Evolutionary conservation across 164 flowering plant species (phyloP).

Genomic region (Stephania yunnanensis): DNA sequence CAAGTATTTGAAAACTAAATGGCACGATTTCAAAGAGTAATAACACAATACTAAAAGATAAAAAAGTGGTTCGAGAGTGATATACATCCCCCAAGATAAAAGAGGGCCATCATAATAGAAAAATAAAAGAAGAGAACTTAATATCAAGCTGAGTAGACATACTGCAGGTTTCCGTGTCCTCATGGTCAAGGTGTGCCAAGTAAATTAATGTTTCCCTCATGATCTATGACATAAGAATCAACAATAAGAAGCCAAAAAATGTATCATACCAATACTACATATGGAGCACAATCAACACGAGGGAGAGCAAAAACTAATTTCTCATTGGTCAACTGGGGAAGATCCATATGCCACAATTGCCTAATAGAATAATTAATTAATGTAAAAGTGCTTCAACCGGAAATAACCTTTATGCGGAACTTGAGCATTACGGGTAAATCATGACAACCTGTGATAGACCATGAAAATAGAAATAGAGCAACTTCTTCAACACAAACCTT

Average conservation of each 20-base stretch:
- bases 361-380: neutral
- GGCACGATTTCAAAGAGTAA: neutral
- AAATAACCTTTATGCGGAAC: neutral
- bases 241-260: neutral
- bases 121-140: neutral
- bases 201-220: conserved; percentile 96
- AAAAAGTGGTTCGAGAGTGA: too few species aligned
- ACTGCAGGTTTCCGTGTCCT: conserved; percentile 99
- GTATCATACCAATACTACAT: neutral
- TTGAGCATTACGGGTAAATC: neutral
- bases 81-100: too few species aligned
- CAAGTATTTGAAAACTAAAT: neutral
- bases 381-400: neutral
- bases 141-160: neutral
- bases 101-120: neutral
- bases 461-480: neutral
- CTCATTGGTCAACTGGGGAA: neutral
- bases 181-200: conserved; percentile 94
- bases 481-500: conserved; percentile 44
- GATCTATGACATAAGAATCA: conserved; percentile 44
- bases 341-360: neutral
- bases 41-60: neutral
- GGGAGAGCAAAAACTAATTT: neutral
- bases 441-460: neutral
- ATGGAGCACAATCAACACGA: neutral